Conservation (phyloP, 2,329 filamentous ascomycete species). For the Talaromyces sp. region DNA sequence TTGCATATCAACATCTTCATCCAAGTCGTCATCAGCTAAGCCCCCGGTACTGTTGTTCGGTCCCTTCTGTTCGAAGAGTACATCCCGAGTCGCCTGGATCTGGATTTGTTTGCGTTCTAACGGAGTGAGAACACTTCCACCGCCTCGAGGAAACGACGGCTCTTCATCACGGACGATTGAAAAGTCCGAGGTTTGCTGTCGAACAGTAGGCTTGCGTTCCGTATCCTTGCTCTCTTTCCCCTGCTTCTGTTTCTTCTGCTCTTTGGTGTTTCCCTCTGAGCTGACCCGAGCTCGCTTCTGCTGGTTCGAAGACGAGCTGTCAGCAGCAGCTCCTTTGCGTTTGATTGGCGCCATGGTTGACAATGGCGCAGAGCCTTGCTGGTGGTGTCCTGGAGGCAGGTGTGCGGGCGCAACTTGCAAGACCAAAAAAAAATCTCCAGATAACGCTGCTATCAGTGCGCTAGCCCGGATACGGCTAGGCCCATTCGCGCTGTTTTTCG, state of each 20-base stretch:
- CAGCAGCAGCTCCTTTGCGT: constrained; percentile 38
- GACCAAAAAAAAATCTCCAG: constrained; percentile 9
- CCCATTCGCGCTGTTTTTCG: neutral
- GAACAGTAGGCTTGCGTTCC: constrained; percentile 11
- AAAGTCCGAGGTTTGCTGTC: constrained; percentile 28
- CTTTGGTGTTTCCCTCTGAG: constrained; percentile 22
- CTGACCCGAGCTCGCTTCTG: constrained; percentile 39
- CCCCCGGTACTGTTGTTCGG: constrained; percentile 44
- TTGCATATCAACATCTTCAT: constrained; percentile 51
- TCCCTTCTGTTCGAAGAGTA: constrained; percentile 76
- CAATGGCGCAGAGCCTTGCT: neutral
- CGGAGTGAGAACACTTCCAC: constrained; percentile 82
- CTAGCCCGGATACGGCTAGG: constrained; percentile 5
- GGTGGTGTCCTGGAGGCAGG: neutral
- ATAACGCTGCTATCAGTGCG: constrained; percentile 12
- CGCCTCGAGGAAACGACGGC: constrained; percentile 84
- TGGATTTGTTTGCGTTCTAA: constrained; percentile 96
- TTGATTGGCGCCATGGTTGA: constrained; percentile 40
- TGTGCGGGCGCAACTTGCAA: neutral
- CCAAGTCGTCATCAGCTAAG: constrained; percentile 52
- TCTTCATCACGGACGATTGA: constrained; percentile 67
- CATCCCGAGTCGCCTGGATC: constrained; percentile 86
- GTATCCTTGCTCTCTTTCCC: constrained; percentile 19
- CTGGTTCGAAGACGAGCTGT: constrained; percentile 27
- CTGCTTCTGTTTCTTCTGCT: constrained; percentile 29